phyloP scores from a whole-genome alignment of 2,329 filamentous ascomycete species.

The Penicillium sp. region DNA sequence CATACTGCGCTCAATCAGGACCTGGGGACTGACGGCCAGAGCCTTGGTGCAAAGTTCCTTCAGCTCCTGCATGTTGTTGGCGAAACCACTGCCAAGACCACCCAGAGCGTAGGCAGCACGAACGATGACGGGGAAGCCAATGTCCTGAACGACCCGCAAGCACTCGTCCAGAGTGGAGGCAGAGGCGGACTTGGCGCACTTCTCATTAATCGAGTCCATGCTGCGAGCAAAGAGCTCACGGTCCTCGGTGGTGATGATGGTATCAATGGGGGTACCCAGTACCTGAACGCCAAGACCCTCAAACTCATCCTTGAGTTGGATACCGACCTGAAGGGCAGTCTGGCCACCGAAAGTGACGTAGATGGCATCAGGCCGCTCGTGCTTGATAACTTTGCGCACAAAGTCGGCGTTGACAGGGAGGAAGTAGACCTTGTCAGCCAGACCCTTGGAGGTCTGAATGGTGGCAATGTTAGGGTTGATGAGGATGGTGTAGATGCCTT shows the following conservation, averaged over 20 bases:
- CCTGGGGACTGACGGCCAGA: constrained; percentile 91
- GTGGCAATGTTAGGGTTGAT: constrained; percentile 99
- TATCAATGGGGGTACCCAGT: constrained; percentile 93
- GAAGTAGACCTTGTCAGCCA: constrained; percentile 99
- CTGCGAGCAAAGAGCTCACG: constrained; percentile 95
- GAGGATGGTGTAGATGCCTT: constrained; percentile 95
- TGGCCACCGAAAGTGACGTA: constrained; percentile 98
- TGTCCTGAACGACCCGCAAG: constrained; percentile 80
- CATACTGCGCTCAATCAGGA: constrained; percentile 97
- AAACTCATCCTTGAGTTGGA: constrained; percentile 96
- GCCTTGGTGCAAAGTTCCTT: constrained; percentile 90
- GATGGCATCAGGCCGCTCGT: constrained; percentile 93
- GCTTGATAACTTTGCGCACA: constrained; percentile 93
- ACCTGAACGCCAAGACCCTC: constrained; percentile 90
- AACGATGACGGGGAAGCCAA: constrained; percentile 96
- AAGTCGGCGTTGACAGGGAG: constrained; percentile 95
- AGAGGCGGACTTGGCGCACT: constrained; percentile 95
- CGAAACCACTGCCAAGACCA: constrained; percentile 93
- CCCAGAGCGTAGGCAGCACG: constrained; percentile 94
- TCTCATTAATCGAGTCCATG: constrained; percentile 98
- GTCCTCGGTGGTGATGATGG: constrained; percentile 98
- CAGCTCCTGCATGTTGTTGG: constrained; percentile 80
- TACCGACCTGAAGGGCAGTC: constrained; percentile 94
- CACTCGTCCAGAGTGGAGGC: constrained; percentile 88
- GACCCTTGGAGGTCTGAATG: constrained; percentile 95